Evolutionary conservation across 176 grass and related monocot species (phyloP).

Genomic region (Puccinellia tenuiflora): DNA sequence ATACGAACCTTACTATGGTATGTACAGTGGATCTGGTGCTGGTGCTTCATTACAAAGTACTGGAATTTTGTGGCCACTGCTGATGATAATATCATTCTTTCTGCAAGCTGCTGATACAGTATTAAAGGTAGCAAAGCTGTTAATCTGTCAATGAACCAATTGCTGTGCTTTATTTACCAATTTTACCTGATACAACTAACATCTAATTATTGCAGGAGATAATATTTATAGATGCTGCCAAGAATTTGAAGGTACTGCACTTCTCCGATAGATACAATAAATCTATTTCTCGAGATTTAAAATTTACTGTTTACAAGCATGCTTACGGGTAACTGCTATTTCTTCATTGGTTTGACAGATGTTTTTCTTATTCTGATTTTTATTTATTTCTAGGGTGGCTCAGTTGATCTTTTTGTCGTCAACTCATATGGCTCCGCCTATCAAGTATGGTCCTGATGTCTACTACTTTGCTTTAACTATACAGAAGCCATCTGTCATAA

Average conservation of each 20-base stretch:
- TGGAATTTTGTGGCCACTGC: constrained; percentile 77
- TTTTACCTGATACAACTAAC: constrained; percentile 45
- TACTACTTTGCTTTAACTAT: constrained; percentile 18
- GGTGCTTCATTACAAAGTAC: constrained; percentile 68
- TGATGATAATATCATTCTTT: constrained; percentile 95
- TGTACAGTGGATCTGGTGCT: constrained; percentile 73
- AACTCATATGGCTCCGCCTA: constrained; percentile 96
- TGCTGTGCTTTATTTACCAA: neutral
- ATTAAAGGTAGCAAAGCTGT: constrained; percentile 63
- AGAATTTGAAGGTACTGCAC: constrained; percentile 81
- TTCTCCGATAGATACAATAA: constrained; percentile 7
- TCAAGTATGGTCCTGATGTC: constrained; percentile 44
- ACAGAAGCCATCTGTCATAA: neutral
- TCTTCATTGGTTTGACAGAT: neutral
- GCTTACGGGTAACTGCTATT: neutral
- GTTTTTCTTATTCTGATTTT: constrained; percentile 12
- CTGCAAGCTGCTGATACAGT: constrained; percentile 92
- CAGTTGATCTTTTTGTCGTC: constrained; percentile 96
- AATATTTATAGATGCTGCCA: constrained; percentile 89
- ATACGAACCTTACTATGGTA: constrained; percentile 12
- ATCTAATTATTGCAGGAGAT: constrained; percentile 62
- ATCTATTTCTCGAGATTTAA: too few species aligned
- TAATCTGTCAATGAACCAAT: constrained; percentile 8
- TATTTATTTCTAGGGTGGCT: constrained; percentile 59
- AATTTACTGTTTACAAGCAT: constrained; percentile 4